Conservation (phyloP, 2,329 filamentous ascomycete species). For the Aspergillus amoenus region DNA sequence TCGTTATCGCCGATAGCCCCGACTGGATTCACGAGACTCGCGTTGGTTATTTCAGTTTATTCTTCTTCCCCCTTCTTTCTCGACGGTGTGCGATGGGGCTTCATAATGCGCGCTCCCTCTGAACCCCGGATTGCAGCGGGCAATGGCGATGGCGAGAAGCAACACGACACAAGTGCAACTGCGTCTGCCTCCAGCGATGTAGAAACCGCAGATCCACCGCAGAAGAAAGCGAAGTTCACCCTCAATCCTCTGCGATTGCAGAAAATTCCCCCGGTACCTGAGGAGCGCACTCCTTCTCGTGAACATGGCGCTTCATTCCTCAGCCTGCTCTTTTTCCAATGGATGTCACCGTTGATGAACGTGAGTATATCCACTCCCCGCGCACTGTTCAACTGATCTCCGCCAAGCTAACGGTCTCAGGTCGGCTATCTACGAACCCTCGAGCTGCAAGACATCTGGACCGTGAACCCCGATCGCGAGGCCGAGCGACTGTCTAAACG, state of each 20-base stretch:
- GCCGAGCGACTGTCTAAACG: slow-evolving; percentile 68
- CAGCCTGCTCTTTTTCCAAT: slow-evolving; percentile 77
- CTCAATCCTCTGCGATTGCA: slow-evolving; percentile 49
- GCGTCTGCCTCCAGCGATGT: background rate
- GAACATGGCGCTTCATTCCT: slow-evolving; percentile 74
- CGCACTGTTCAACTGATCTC: too few species aligned
- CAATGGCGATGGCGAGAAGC: background rate
- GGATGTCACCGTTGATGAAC: slow-evolving; percentile 86
- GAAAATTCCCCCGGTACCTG: slow-evolving; percentile 55
- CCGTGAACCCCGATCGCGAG: slow-evolving; percentile 76
- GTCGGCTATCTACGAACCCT: slow-evolving; percentile 82
- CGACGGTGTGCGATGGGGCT: background rate
- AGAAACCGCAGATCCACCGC: background rate
- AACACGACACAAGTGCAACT: background rate
- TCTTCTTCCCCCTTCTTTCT: background rate
- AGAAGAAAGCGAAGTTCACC: background rate
- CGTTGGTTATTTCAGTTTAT: background rate
- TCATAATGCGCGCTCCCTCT: background rate
- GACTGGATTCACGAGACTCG: background rate
- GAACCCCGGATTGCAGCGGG: background rate
- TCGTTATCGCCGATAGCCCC: slow-evolving; percentile 2
- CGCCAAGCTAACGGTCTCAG: slow-evolving; percentile 39
- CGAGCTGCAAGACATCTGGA: slow-evolving; percentile 82
- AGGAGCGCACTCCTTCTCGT: slow-evolving; percentile 56
- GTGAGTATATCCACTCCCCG: slow-evolving; percentile 45